Conservation (phyloP, 352 stramenopile species). For the Pythium periplocum region DNA sequence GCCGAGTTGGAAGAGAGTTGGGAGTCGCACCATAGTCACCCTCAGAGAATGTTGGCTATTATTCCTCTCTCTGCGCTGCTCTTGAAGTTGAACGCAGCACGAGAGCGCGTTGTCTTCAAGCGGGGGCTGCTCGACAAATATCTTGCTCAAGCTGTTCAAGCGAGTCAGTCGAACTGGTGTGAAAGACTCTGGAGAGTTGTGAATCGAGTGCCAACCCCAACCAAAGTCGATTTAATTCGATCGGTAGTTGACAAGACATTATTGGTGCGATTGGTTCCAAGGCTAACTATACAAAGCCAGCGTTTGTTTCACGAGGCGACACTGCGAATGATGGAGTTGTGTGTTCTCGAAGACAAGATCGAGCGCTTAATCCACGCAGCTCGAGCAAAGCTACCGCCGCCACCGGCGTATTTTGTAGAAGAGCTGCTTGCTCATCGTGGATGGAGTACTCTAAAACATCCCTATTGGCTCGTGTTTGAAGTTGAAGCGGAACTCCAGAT, state of each 20-base stretch:
- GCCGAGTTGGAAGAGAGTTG: conserved; percentile 38
- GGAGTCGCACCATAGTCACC: conserved; percentile 24
- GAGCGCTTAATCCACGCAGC: conserved; percentile 22
- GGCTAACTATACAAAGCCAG: conserved; percentile 13
- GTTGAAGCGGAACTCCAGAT: conserved; percentile 81
- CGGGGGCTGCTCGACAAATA: conserved; percentile 9
- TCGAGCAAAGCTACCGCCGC: conserved; percentile 4
- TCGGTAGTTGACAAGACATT: neutral
- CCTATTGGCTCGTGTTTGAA: conserved; percentile 87
- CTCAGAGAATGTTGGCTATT: conserved; percentile 3
- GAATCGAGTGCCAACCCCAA: conserved; percentile 8
- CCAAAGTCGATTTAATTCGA: neutral
- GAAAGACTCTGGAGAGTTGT: neutral
- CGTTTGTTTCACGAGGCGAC: conserved; percentile 15
- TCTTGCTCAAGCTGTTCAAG: neutral
- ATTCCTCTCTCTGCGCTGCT: conserved; percentile 2
- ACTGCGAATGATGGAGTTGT: conserved; percentile 52
- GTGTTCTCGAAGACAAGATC: conserved; percentile 74
- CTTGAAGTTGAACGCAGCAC: conserved; percentile 13
- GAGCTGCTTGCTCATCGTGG: conserved; percentile 7
- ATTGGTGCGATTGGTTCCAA: conserved; percentile 24
- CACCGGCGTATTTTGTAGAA: neutral
- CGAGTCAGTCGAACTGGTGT: neutral
- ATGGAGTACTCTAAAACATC: conserved; percentile 53
- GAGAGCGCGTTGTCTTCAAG: neutral